Base-by-base conservation (phyloP, 1,139 yeast species). In the Lodderomyces elongisporus region DNA sequence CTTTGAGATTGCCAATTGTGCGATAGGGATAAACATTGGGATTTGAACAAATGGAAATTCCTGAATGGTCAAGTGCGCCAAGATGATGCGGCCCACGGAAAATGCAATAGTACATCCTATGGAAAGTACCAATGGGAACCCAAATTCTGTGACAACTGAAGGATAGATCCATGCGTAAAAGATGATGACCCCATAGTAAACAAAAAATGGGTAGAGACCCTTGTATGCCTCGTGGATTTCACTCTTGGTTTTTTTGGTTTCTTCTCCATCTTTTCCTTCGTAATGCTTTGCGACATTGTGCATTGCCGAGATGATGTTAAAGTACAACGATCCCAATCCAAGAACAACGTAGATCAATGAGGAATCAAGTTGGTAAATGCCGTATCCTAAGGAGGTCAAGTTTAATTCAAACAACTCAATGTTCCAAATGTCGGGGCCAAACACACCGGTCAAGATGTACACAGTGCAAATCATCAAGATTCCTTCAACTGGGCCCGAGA, bases 401-500 rank as follows among this genome's bases (percentile, higher is more conserved):
- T 66, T 56, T 34, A 71, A 40, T 33, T 54, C 49, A 41, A 55
- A 45, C 29, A 59, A 54, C 37, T 48, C 51, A 30, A 51, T 49
- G 34, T 70, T 66, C 91, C 95, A 89, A 28, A 78, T 54, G 2
- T 71, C 76, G 1, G 85, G 81, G 2, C 96, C 96, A 38, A 66
- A 62, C 26, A 77, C 40, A 3, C 88, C 95, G 1, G 95, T 82
- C 13, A 74, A 31, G 4, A 76, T 39, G 50, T 74, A 85, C 14
- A 78, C 60, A 0, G 49, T 57, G 26, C 76, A 57, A 33, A 88
- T 66, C 65, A 82, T 70, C 44, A 87, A 56, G 25, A 89, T 85
- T 4, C 97, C 97, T 58, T 89, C 97, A 2, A 89, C 97, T 0
- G 97, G 97, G 1, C 97, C 97, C 14, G 93, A 83, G 49, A 87